A percentile compares a stretch with the other conserved stretches of the same genome.
Evolutionary conservation across 2,329 filamentous ascomycete genomes (phyloP).

Genomic region (Botrytis porri): DNA sequence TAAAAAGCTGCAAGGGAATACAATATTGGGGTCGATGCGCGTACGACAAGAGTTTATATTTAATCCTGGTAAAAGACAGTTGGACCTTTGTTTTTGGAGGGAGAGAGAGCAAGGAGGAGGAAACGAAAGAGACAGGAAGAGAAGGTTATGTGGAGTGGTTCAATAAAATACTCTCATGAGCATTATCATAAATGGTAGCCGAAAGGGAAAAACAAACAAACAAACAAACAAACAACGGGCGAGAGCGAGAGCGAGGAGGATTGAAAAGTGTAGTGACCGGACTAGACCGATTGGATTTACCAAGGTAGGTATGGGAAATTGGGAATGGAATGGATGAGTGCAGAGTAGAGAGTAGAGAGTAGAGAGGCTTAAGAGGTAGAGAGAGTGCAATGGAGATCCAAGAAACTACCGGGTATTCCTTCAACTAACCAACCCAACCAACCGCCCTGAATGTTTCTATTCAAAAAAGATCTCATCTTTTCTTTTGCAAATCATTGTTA

Average conservation of each 20-base stretch:
- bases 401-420: neutral
- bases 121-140: neutral
- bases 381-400: neutral
- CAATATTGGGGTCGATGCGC: slow-evolving; percentile 11
- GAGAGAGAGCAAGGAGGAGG: neutral
- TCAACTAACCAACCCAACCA: neutral
- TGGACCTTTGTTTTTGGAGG: neutral
- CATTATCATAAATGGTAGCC: neutral
- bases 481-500: neutral
- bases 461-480: neutral
- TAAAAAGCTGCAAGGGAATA: slow-evolving; percentile 1
- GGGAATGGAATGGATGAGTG: neutral
- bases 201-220: neutral
- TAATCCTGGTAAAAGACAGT: neutral
- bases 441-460: neutral
- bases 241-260: neutral
- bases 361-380: neutral
- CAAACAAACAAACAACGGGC: neutral
- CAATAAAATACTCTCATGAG: neutral
- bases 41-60: slow-evolving; percentile 4
- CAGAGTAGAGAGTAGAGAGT: neutral
- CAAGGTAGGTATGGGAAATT: neutral
- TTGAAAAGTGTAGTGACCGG: neutral
- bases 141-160: neutral
- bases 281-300: neutral